A percentile compares a stretch with the other conserved stretches of the same genome.
These are phyloP conservation scores for Beauveria bassiana DNA, from an alignment of 2,329 filamentous ascomycete genomes.

Conservation along the genomic window DNA sequence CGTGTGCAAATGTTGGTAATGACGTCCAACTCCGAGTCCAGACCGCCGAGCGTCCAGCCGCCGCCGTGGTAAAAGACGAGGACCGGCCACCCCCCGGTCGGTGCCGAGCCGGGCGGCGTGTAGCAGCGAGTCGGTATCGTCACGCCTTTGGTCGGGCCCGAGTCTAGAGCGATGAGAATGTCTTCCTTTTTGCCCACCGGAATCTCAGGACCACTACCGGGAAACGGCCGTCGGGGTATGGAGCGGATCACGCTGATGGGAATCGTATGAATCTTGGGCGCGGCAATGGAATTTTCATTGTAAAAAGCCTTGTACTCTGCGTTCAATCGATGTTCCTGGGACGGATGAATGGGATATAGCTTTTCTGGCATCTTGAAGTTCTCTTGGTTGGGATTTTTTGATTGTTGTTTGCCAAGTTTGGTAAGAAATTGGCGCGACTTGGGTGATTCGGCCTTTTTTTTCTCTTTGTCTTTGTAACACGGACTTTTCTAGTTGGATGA, in stretches of 20 bases:
- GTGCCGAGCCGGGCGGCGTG: slow-evolving; percentile 30
- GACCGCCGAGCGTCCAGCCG: slow-evolving; percentile 42
- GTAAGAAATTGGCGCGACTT: background rate
- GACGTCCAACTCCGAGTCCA: slow-evolving; percentile 40
- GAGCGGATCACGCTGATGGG: background rate
- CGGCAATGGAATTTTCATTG: background rate
- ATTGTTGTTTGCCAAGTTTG: background rate
- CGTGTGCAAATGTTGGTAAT: slow-evolving; percentile 36
- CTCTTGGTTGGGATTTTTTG: background rate
- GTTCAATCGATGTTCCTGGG: slow-evolving; percentile 6
- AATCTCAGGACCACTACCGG: background rate
- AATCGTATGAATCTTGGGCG: background rate
- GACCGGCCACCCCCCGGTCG: slow-evolving; percentile 36
- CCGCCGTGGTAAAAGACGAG: slow-evolving; percentile 43
- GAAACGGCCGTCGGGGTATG: background rate
- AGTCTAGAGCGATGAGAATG: slow-evolving; percentile 13
- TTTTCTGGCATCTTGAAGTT: slow-evolving; percentile 21
- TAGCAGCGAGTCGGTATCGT: slow-evolving; percentile 32
- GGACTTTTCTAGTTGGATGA: background rate
- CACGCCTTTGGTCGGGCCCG: slow-evolving; percentile 24
- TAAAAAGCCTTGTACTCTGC: slow-evolving; percentile 1
- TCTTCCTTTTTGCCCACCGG: slow-evolving; percentile 1
- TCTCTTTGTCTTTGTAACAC: no score
- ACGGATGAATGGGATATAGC: slow-evolving; percentile 14
- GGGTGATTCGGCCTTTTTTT: background rate